Base-by-base conservation (phyloP, 2,329 filamentous ascomycete genomes). In the Talaromyces sp. region DNA sequence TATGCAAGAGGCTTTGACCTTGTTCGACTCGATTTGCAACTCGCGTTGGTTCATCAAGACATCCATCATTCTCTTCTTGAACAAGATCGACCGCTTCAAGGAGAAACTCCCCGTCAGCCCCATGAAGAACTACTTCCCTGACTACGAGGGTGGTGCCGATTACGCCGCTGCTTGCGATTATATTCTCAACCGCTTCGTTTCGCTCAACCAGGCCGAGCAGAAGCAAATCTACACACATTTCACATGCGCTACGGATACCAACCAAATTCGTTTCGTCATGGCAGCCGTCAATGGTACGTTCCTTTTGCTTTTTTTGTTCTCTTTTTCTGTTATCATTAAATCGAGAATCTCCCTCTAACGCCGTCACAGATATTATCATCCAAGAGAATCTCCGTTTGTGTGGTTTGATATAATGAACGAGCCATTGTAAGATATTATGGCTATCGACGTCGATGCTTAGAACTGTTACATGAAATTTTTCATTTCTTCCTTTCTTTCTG, bases 211-310 rank as follows among this genome's bases (percentile, higher is more conserved):
- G 80, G 93, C 97, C 77, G 95, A 98, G 83, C 96, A 92, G 61
- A 99, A 99, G 84, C 95, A 99, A 79, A 98, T 99, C 77, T 99
- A 99, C 84, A 99, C 95, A 64, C 95, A 98, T 80, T 99, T 99
- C 81, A 99, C 95, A 58, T 98, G 95, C 77, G 95, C 95, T 65
- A 99, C 95, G 56, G 95, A 99, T 76, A 99, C 95, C 35, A 97
- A 95, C 73, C 95, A 99, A 79, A 99, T 99, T 72, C 89, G 95
- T 75, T 98, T 99, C 83, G 95, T 99, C 80, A 99, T 99, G 95
- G 93, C 93, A 66, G 95, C 95, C 69, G 95, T 99, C 74, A 99
- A 99, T 81, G 93, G 93, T 96, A 84, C 76, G 33, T 61, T 31
- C 14, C 11, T 31, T 61, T 7, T 48, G 2, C 46, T 16, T 8